Evolutionary conservation across 1,284 basidiomycete species (phyloP).

Genomic region (Apiotrichum domesticum): DNA sequence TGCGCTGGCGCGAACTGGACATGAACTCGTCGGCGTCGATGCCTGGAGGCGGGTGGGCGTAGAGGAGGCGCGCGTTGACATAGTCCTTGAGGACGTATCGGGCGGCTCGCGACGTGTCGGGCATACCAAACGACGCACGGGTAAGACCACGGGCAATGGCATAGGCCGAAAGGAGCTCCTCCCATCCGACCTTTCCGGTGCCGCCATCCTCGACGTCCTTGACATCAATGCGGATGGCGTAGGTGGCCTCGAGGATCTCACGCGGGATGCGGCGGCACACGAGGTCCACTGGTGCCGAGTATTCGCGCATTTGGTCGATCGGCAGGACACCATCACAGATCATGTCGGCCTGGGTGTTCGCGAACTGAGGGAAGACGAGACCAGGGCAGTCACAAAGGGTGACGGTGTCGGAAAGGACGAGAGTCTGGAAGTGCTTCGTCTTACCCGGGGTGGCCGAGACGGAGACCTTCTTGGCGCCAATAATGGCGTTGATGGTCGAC

Average conservation of each 20-base stretch:
- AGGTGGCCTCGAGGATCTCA: conserved; percentile 79
- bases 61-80: conserved; percentile 88
- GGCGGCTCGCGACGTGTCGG: conserved; percentile 91
- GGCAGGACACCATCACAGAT: conserved; percentile 96
- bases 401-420: conserved; percentile 79
- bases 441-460: conserved; percentile 97
- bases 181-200: conserved; percentile 66
- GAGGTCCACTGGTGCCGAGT: conserved; percentile 78
- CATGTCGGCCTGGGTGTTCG: conserved; percentile 88
- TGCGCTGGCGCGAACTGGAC: conserved; percentile 59
- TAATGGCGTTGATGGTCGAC: conserved; percentile 55
- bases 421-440: conserved; percentile 99
- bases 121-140: conserved; percentile 90
- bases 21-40: conserved; percentile 72
- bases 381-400: conserved; percentile 98
- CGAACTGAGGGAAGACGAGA: conserved; percentile 96
- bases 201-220: conserved; percentile 75
- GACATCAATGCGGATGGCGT: conserved; percentile 75
- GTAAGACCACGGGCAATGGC: conserved; percentile 91
- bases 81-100: conserved; percentile 96
- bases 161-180: conserved; percentile 80
- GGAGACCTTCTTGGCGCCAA: conserved; percentile 81
- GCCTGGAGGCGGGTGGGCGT: conserved; percentile 75
- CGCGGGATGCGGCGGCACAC: conserved; percentile 75
- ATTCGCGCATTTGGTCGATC: conserved; percentile 95